Conservation (phyloP, 495 filamentous ascomycete genomes). For the Glonium stellatum region DNA sequence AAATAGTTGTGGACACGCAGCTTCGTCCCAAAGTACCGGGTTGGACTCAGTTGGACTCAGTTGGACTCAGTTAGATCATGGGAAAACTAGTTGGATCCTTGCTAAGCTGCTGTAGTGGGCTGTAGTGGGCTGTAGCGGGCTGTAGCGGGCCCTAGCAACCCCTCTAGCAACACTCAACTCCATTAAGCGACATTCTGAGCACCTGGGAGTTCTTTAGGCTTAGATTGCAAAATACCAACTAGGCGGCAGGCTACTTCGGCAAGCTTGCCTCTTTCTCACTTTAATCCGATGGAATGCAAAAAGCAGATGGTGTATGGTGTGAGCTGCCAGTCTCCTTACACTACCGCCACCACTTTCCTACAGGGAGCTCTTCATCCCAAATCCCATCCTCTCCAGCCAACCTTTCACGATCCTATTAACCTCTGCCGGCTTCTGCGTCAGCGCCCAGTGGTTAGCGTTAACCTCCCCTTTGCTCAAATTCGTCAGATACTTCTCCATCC, state of each 20-base stretch:
- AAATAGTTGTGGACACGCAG: no score
- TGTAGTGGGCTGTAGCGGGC: no score
- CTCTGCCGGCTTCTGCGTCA: slow-evolving; percentile 35
- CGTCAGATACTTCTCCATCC: slow-evolving; percentile 60
- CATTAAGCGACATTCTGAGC: no score
- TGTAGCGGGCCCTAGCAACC: no score
- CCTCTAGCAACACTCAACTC: no score
- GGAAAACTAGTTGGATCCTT: neutral
- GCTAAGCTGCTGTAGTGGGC: neutral
- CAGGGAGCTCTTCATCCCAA: slow-evolving; percentile 35
- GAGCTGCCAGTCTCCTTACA: no score
- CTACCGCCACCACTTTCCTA: slow-evolving; percentile 14
- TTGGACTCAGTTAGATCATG: neutral
- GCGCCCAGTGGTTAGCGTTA: slow-evolving; percentile 38
- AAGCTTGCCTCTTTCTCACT: no score
- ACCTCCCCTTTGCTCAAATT: slow-evolving; percentile 45
- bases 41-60: no score
- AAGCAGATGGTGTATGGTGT: no score
- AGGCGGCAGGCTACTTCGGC: no score
- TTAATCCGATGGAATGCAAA: no score
- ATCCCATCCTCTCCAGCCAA: slow-evolving; percentile 36
- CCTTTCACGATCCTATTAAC: slow-evolving; percentile 36
- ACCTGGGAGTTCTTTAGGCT: neutral
- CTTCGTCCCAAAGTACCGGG: no score
- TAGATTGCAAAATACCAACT: neutral